phyloP scores from a whole-genome alignment of 495 filamentous ascomycete genomes.

The Pyronema domesticum region DNA sequence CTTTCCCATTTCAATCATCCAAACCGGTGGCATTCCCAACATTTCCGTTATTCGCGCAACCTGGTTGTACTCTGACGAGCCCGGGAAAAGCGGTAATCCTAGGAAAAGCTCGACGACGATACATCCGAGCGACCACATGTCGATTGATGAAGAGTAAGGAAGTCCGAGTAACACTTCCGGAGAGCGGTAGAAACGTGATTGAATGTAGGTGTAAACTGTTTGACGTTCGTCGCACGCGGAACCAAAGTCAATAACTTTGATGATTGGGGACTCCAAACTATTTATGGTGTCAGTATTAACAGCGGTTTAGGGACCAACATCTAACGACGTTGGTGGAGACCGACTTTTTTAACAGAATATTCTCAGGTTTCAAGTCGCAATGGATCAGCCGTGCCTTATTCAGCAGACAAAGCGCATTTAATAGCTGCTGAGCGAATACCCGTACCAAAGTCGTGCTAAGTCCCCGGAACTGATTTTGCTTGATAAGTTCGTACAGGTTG shows the following conservation, averaged over 20 bases:
- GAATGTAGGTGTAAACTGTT: slow-evolving; percentile 98
- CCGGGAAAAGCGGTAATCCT: slow-evolving; percentile 86
- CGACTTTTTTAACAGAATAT: slow-evolving; percentile 91
- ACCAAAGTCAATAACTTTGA: slow-evolving; percentile 99
- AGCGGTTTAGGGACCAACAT: background rate
- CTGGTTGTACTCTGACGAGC: slow-evolving; percentile 98
- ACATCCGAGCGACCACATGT: slow-evolving; percentile 99
- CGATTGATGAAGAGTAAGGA: slow-evolving; percentile 97
- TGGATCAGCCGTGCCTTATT: slow-evolving; percentile 97
- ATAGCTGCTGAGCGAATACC: slow-evolving; percentile 91
- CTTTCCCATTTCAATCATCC: slow-evolving; percentile 99
- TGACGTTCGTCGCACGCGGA: slow-evolving; percentile 97
- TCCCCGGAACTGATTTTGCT: slow-evolving; percentile 98
- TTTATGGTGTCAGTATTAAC: slow-evolving; percentile 3
- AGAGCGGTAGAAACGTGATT: slow-evolving; percentile 94
- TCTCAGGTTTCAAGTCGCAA: slow-evolving; percentile 97
- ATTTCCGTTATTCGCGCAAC: slow-evolving; percentile 95
- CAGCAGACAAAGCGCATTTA: slow-evolving; percentile 78
- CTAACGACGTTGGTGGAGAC: slow-evolving; percentile 14
- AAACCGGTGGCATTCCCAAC: slow-evolving; percentile 87
- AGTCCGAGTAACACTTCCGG: slow-evolving; percentile 88
- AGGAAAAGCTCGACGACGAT: slow-evolving; percentile 98
- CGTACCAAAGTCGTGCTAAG: slow-evolving; percentile 93
- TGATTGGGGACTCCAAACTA: slow-evolving; percentile 91
- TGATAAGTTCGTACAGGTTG: slow-evolving; percentile 97